These are phyloP conservation scores for Lentinus polychrous DNA, from an alignment of 1,284 basidiomycete species.

Conservation along the genomic window DNA sequence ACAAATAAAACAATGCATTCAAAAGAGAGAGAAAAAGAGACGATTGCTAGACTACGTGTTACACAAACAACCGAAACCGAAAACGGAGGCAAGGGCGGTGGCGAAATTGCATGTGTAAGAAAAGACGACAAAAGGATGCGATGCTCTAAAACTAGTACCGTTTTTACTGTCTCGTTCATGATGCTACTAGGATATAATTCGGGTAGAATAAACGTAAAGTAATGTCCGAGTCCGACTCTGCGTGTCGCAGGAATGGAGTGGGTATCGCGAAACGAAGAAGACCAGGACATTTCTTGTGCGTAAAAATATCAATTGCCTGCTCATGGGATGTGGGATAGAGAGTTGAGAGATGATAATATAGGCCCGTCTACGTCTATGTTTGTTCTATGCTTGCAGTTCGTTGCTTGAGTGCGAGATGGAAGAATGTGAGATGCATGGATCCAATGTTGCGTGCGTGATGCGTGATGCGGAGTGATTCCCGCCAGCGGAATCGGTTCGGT, in stretches of 20 bases:
- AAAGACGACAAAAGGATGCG: too few species aligned
- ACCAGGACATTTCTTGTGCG: constrained; percentile 28
- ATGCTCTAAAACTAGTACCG: constrained; percentile 39
- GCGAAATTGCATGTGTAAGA: constrained; percentile 1
- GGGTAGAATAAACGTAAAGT: constrained; percentile 4
- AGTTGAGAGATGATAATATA: constrained; percentile 6
- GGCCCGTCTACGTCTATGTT: constrained; percentile 39
- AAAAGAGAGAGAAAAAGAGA: constrained; percentile 12
- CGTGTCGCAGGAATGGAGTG: constrained; percentile 45
- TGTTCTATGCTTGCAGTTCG: constrained; percentile 3
- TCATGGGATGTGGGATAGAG: constrained; percentile 30
- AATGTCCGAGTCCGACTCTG: constrained; percentile 45
- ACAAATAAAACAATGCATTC: neutral
- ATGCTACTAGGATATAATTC: constrained; percentile 41
- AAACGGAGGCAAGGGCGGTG: too few species aligned
- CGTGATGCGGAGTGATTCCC: neutral
- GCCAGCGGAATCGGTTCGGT: neutral
- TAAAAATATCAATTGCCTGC: constrained; percentile 26
- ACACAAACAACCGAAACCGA: constrained; percentile 25
- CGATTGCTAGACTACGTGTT: constrained; percentile 36
- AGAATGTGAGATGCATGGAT: neutral
- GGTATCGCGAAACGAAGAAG: constrained; percentile 51
- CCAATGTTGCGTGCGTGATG: neutral
- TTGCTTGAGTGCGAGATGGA: neutral
- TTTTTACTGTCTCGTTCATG: constrained; percentile 43